Evolutionary conservation across 345 rosid genomes (phyloP).

Genomic region (Hibiscus tridactylites): DNA sequence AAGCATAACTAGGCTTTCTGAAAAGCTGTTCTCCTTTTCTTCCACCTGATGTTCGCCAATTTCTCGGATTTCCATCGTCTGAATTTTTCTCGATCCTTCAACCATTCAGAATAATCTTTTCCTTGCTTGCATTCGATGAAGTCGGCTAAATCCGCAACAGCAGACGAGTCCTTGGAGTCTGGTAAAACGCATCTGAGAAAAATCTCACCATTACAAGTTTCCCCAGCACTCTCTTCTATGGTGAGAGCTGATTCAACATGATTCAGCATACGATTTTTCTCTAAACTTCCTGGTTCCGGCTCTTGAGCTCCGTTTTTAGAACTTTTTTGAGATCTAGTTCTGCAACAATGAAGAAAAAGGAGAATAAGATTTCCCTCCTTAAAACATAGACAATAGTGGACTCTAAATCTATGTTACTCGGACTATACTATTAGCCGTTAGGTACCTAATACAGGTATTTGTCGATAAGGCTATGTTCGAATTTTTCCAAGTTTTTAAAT

Average conservation of each 20-base stretch:
- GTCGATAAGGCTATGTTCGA: not conserved
- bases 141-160: slow-evolving; percentile 56
- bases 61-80: slow-evolving; percentile 16
- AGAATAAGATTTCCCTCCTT: not conserved
- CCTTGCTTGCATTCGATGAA: slow-evolving; percentile 56
- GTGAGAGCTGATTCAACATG: slow-evolving; percentile 20
- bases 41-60: not conserved
- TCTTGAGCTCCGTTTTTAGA: not conserved
- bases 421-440: not conserved
- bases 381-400: not conserved
- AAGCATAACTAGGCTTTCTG: too few species aligned
- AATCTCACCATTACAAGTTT: slow-evolving; percentile 47
- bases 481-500: too few species aligned
- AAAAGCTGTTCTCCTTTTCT: not conserved
- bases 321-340: slow-evolving; percentile 4
- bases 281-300: slow-evolving; percentile 14
- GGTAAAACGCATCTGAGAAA: slow-evolving; percentile 38
- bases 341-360: not conserved
- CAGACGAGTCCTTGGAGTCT: slow-evolving; percentile 10
- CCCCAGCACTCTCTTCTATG: slow-evolving; percentile 16
- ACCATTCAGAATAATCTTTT: slow-evolving; percentile 63
- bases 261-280: slow-evolving; percentile 10
- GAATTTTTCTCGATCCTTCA: slow-evolving; percentile 34
- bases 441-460: not conserved
- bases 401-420: not conserved